These are phyloP conservation scores for Ascochyta fabae DNA, from an alignment of 2,329 filamentous ascomycete genomes.

Conservation along the genomic window DNA sequence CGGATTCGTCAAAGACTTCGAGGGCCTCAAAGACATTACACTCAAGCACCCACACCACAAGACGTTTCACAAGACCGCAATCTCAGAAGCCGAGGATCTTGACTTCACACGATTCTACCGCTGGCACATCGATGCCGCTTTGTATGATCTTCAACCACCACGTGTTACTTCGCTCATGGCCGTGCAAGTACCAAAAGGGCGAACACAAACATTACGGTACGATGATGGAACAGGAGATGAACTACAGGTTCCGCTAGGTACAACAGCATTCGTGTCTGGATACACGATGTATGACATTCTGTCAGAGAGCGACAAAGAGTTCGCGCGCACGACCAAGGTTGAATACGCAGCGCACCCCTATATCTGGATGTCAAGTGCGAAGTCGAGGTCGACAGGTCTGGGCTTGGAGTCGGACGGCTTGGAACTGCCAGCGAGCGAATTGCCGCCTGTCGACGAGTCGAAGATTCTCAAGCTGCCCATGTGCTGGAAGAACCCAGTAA, in stretches of 20 bases:
- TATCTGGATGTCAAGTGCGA: slow-evolving; percentile 78
- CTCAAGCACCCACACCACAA: slow-evolving; percentile 78
- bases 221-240: slow-evolving; percentile 73
- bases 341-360: slow-evolving; percentile 83
- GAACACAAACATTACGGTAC: slow-evolving; percentile 69
- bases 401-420: slow-evolving; percentile 72
- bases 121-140: slow-evolving; percentile 81
- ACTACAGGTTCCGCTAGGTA: slow-evolving; percentile 73
- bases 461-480: slow-evolving; percentile 77
- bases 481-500: slow-evolving; percentile 78
- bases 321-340: slow-evolving; percentile 69
- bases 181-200: slow-evolving; percentile 71
- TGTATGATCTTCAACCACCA: slow-evolving; percentile 77
- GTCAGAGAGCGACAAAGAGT: slow-evolving; percentile 69
- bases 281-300: slow-evolving; percentile 74
- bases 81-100: slow-evolving; percentile 67
- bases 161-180: slow-evolving; percentile 75
- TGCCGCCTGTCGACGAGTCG: slow-evolving; percentile 69
- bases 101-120: slow-evolving; percentile 70
- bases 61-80: slow-evolving; percentile 72
- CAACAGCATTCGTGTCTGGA: slow-evolving; percentile 76
- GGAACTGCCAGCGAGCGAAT: slow-evolving; percentile 65
- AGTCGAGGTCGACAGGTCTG: slow-evolving; percentile 70
- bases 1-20: slow-evolving; percentile 71
- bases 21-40: slow-evolving; percentile 71